These are phyloP conservation scores for Sordariomycetes sp. DNA, from an alignment of 2,329 filamentous ascomycete genomes.

Conservation along the genomic window DNA sequence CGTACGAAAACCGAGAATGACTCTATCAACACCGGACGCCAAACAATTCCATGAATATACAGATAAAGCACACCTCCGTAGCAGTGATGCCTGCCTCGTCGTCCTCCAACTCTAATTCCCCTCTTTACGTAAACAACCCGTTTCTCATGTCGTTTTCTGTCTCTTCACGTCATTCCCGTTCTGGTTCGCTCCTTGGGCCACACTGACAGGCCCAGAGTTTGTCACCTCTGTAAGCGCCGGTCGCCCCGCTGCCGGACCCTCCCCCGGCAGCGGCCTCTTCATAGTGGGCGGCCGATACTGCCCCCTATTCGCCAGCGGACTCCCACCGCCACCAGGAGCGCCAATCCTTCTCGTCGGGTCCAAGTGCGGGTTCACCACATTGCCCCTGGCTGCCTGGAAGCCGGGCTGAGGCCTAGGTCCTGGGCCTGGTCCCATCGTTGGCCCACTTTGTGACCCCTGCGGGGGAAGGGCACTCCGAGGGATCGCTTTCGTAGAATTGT, in stretches of 20 bases:
- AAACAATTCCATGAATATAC: neutral
- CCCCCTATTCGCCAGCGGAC: conserved; percentile 46
- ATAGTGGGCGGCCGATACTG: conserved; percentile 50
- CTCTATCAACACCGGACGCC: neutral
- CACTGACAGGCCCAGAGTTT: conserved; percentile 27
- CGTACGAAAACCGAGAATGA: neutral
- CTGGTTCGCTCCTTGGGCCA: conserved; percentile 7
- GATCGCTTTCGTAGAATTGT: conserved; percentile 65
- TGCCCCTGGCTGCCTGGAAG: conserved; percentile 21
- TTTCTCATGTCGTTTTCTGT: conserved; percentile 30
- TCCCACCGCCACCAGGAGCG: conserved; percentile 40
- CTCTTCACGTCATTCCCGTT: conserved; percentile 36
- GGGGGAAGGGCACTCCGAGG: conserved; percentile 12
- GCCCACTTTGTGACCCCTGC: conserved; percentile 8
- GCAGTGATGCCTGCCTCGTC: neutral
- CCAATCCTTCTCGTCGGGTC: conserved; percentile 48
- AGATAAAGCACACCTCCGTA: neutral
- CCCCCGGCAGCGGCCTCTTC: conserved; percentile 33
- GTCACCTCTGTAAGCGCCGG: conserved; percentile 37
- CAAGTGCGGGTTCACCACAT: conserved; percentile 40
- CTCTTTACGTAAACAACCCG: neutral
- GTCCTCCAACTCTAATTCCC: neutral
- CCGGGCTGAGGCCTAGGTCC: conserved; percentile 15
- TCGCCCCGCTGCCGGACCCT: conserved; percentile 18
- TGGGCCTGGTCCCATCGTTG: conserved; percentile 16